Percentiles rank a stretch among this genome's conserved stretches.
Evolutionary conservation across 331 rosid genomes (phyloP).

Genomic region (Quercus tomentella): DNA sequence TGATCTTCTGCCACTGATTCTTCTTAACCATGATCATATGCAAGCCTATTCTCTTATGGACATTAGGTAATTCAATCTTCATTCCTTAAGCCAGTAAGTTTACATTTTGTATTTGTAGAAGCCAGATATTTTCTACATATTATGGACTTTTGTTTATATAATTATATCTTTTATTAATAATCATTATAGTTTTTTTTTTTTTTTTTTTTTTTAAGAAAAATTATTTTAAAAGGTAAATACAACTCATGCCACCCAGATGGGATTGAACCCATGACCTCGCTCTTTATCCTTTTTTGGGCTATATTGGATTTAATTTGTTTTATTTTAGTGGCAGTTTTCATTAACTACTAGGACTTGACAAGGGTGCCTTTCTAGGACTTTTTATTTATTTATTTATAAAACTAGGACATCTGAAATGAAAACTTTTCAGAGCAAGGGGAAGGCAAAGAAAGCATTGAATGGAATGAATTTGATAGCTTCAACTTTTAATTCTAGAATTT

Average conservation of each 20-base stretch:
- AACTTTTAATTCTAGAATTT: not conserved
- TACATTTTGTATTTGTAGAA: not conserved
- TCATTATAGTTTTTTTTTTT: not conserved
- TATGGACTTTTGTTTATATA: not conserved
- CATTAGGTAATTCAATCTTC: conserved; percentile 51
- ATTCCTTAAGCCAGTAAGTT: not conserved
- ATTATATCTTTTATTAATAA: not conserved
- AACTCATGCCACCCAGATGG: not conserved
- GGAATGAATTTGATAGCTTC: not conserved
- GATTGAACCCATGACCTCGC: not conserved
- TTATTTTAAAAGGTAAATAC: not conserved
- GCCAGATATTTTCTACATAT: not conserved
- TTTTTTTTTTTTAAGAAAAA: not conserved
- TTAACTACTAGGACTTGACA: not conserved
- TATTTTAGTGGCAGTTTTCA: not conserved
- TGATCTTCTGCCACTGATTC: conserved; percentile 83
- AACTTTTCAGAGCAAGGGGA: not conserved
- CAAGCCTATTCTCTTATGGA: conserved; percentile 94
- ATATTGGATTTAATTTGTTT: not conserved
- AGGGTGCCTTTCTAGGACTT: not conserved
- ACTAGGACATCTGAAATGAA: not conserved
- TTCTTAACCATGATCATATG: conserved; percentile 86
- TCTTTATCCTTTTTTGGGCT: not conserved
- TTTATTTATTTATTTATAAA: too few relatives aligned
- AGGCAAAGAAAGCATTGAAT: not conserved